A percentile compares a stretch with the other conserved stretches of the same genome.
phyloP scores from a whole-genome alignment of 75 land plant species.

The Pinus albicaulis region DNA sequence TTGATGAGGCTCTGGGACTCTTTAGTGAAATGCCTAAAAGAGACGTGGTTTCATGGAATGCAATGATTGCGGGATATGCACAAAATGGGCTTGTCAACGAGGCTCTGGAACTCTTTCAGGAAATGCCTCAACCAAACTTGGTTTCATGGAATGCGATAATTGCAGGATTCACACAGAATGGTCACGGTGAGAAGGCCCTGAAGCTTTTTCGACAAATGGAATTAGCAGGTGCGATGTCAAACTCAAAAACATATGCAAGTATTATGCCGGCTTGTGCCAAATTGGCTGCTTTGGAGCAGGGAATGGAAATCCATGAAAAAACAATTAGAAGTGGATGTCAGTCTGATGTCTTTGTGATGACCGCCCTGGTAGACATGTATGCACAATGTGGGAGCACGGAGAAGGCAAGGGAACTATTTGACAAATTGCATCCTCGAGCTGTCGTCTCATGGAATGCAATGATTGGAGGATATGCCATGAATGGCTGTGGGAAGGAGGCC shows the following conservation, averaged over 20 bases:
- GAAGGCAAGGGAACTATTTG: slow-evolving; percentile 36
- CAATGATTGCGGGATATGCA: slow-evolving; percentile 42
- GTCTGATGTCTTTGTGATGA: slow-evolving; percentile 22
- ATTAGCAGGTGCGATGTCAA: slow-evolving; percentile 23
- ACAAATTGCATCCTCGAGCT: slow-evolving; percentile 12
- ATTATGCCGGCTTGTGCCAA: slow-evolving; percentile 51
- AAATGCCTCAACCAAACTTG: slow-evolving; percentile 22
- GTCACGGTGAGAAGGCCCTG: slow-evolving; percentile 35
- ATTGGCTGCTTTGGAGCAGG: slow-evolving; percentile 45
- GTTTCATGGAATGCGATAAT: slow-evolving; percentile 69
- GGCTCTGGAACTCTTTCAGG: slow-evolving; percentile 38
- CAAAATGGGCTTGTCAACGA: slow-evolving; percentile 45
- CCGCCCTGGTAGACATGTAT: slow-evolving; percentile 32
- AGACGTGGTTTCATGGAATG: slow-evolving; percentile 31
- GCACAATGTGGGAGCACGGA: slow-evolving; percentile 26
- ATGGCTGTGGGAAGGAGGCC: slow-evolving; percentile 36
- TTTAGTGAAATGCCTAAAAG: slow-evolving; percentile 21
- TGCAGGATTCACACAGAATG: slow-evolving; percentile 43
- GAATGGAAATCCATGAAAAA: slow-evolving; percentile 50
- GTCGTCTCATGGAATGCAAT: slow-evolving; percentile 52
- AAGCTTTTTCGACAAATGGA: slow-evolving; percentile 39
- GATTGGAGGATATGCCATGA: slow-evolving; percentile 51
- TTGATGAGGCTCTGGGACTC: slow-evolving; percentile 12
- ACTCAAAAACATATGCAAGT: slow-evolving; percentile 35
- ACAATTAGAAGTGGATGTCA: slow-evolving; percentile 17